Conservation (phyloP, 768 basidiomycete genomes). For the Rhizopogon vinicolor region DNA sequence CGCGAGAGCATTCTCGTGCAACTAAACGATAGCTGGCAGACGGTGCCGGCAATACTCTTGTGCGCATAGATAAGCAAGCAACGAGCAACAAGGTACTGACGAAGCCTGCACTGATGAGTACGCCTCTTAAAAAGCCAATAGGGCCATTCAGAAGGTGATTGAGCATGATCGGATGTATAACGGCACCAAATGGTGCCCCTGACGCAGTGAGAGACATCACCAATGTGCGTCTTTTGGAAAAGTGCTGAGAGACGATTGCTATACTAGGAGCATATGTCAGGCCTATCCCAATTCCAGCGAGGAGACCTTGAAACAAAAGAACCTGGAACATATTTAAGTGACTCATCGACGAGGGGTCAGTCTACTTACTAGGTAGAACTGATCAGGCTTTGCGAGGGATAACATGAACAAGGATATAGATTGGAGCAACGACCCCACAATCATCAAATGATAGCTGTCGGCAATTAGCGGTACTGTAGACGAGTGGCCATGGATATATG, state of each 20-base stretch:
- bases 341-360: not conserved
- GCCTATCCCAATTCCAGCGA: conserved; percentile 36
- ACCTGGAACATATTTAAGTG: conserved; percentile 18
- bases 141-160: conserved; percentile 39
- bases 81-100: conserved; percentile 32
- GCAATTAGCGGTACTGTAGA: conserved; percentile 21
- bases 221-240: conserved; percentile 33
- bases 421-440: conserved; percentile 10
- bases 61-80: conserved; percentile 33
- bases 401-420: conserved; percentile 23
- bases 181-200: conserved; percentile 49
- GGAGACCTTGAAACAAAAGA: conserved; percentile 41
- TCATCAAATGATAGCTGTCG: conserved; percentile 1
- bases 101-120: conserved; percentile 35
- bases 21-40: conserved; percentile 14
- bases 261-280: conserved; percentile 40
- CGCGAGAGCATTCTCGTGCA: conserved; percentile 16
- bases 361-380: conserved; percentile 19
- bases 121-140: conserved; percentile 39
- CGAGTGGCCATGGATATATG: not conserved
- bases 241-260: conserved; percentile 40
- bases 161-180: conserved; percentile 56
- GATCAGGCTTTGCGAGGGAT: conserved; percentile 17
- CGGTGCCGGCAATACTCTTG: conserved; percentile 26
- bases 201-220: conserved; percentile 43